Conservation (phyloP, 2,329 filamentous ascomycete species). For the Fusarium torulosum region DNA sequence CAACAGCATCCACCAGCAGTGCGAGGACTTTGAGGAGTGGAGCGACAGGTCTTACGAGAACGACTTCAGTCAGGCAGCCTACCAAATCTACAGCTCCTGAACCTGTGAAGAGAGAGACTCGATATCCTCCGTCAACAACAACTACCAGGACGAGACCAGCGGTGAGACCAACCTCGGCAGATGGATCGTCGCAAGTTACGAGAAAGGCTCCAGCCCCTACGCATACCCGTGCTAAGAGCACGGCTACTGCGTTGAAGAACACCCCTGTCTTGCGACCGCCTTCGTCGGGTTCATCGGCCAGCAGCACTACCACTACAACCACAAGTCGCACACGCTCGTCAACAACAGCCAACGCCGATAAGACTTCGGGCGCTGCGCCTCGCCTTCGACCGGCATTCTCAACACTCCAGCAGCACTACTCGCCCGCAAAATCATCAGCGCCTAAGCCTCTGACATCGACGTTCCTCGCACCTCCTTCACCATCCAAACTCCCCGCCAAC, state of each 20-base stretch:
- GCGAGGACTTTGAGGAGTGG: conserved; percentile 40
- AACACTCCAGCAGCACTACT: conserved; percentile 76
- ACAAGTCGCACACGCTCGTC: conserved; percentile 35
- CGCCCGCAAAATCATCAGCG: conserved; percentile 69
- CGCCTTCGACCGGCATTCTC: conserved; percentile 68
- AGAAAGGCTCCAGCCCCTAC: conserved; percentile 37
- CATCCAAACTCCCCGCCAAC: conserved; percentile 71
- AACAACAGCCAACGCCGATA: conserved; percentile 37
- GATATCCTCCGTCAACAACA: conserved; percentile 54
- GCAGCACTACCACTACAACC: conserved; percentile 38
- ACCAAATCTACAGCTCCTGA: conserved; percentile 28
- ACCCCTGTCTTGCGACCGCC: conserved; percentile 51
- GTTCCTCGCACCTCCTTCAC: conserved; percentile 70
- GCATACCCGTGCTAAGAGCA: conserved; percentile 53
- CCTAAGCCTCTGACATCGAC: conserved; percentile 72
- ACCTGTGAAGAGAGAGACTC: conserved; percentile 44
- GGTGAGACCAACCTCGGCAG: conserved; percentile 51
- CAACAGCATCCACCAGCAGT: conserved; percentile 48
- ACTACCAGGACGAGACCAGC: conserved; percentile 48
- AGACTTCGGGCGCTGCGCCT: conserved; percentile 42
- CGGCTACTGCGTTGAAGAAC: conserved; percentile 46
- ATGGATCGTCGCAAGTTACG: conserved; percentile 40
- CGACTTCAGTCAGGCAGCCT: conserved; percentile 45
- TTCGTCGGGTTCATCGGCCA: conserved; percentile 44
- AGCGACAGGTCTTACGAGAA: conserved; percentile 33